Conservation (phyloP, 2,329 filamentous ascomycete species). For the Paecilomyces fulvus region DNA sequence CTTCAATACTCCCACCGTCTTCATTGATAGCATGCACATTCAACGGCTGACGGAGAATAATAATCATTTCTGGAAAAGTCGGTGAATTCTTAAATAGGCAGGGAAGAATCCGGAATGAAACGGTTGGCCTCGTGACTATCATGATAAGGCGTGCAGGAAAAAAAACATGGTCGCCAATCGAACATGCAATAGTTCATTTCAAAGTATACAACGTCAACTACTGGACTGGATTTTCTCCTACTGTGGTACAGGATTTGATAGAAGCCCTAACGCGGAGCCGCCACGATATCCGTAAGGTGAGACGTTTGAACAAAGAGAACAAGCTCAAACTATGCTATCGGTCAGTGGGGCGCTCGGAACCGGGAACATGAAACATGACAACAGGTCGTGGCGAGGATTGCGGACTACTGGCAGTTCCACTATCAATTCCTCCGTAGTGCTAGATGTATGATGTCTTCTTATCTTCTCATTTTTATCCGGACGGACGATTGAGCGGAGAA, state of each 20-base stretch:
- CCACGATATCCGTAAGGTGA: too few relatives aligned
- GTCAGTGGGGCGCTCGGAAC: not conserved
- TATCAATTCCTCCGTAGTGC: not conserved
- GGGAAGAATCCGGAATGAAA: not conserved
- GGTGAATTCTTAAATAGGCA: not conserved
- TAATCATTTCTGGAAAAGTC: not conserved
- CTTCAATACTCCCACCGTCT: not conserved
- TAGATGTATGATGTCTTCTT: not conserved
- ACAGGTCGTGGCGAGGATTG: too few relatives aligned
- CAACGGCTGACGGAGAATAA: not conserved
- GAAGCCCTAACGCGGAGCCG: too few relatives aligned
- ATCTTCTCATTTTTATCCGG: not conserved
- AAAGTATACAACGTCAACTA: not conserved
- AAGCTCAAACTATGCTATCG: not conserved
- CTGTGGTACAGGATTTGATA: too few relatives aligned
- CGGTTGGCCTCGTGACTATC: not conserved
- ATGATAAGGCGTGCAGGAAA: not conserved
- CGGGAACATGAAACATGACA: not conserved
- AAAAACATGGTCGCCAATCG: not conserved
- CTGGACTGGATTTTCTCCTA: too few relatives aligned
- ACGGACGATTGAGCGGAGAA: not conserved
- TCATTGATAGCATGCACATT: not conserved
- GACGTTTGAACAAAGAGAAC: not conserved
- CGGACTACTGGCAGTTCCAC: not conserved
- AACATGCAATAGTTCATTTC: not conserved